phyloP scores from a whole-genome alignment of 768 basidiomycete genomes.

The Kwoniella dendrophila region DNA sequence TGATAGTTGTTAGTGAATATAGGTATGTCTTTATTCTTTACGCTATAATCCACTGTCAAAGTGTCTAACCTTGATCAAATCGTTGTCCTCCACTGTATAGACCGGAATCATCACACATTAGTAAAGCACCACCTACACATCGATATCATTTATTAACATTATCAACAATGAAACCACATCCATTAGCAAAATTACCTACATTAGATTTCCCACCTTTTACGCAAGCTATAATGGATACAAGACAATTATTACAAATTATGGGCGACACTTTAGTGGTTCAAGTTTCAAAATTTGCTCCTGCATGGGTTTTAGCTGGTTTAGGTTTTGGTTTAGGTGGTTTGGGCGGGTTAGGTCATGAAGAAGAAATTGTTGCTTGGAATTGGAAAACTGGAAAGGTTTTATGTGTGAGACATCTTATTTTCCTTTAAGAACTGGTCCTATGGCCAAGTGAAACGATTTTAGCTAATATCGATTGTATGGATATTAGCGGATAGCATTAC shows the following conservation, averaged over 20 bases:
- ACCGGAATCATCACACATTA: conserved; percentile 16
- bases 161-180: conserved; percentile 48
- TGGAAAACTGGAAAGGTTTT: conserved; percentile 65
- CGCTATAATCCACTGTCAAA: too few species aligned
- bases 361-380: conserved; percentile 66
- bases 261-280: conserved; percentile 63
- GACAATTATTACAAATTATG: conserved; percentile 62
- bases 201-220: conserved; percentile 47
- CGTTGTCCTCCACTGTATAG: conserved; percentile 15
- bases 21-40: conserved; percentile 59
- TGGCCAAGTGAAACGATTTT: too few species aligned
- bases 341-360: conserved; percentile 45
- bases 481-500: conserved; percentile 36
- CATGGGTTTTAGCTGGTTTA: conserved; percentile 43
- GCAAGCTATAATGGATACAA: conserved; percentile 32
- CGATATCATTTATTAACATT: conserved; percentile 50
- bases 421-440: not conserved
- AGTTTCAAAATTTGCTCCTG: conserved; percentile 54
- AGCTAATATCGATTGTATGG: not conserved
- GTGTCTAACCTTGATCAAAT: too few species aligned
- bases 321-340: conserved; percentile 24
- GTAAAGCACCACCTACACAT: conserved; percentile 33
- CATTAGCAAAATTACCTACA: conserved; percentile 35
- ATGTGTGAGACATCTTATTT: conserved; percentile 58
- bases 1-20: conserved; percentile 61